Conservation (phyloP, 116 monocot species). For the Zostera marina region DNA sequence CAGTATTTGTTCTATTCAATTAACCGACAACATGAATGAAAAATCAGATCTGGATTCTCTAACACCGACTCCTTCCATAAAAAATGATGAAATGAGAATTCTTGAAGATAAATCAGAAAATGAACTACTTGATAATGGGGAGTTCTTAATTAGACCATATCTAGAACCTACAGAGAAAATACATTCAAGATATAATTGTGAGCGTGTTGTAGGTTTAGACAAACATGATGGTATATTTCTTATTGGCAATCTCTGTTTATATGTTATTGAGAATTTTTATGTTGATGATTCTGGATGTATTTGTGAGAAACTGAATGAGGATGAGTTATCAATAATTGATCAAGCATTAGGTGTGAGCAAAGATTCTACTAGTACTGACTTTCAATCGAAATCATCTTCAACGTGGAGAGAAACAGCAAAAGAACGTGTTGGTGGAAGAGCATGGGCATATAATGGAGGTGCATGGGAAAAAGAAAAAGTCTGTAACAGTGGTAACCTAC, state of each 20-base stretch:
- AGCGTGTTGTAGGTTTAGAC: slow-evolving; percentile 93
- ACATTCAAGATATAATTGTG: slow-evolving; percentile 89
- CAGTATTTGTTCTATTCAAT: slow-evolving; percentile 43
- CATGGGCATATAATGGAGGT: slow-evolving; percentile 99
- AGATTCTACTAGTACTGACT: slow-evolving; percentile 59
- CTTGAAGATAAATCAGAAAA: slow-evolving; percentile 66
- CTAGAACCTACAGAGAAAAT: slow-evolving; percentile 88
- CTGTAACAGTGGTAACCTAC: slow-evolving; percentile 63
- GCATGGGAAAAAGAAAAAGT: slow-evolving; percentile 98
- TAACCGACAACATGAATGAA: slow-evolving; percentile 44
- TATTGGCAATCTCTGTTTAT: slow-evolving; percentile 80
- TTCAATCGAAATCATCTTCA: slow-evolving; percentile 56
- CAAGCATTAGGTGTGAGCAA: slow-evolving; percentile 97
- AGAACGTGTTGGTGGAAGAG: slow-evolving; percentile 70
- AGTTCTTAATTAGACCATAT: slow-evolving; percentile 95
- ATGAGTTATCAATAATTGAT: slow-evolving; percentile 89
- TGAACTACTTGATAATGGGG: slow-evolving; percentile 90
- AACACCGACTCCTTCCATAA: slow-evolving; percentile 48
- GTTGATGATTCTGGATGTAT: slow-evolving; percentile 92
- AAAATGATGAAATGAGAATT: slow-evolving; percentile 29
- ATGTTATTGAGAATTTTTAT: slow-evolving; percentile 97
- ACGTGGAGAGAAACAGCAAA: slow-evolving; percentile 43
- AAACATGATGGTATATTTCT: slow-evolving; percentile 99
- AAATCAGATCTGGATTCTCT: slow-evolving; percentile 74
- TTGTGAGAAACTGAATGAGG: slow-evolving; percentile 85